These are phyloP conservation scores for Orobanche coerulescens DNA, from an alignment of 257 asterid genomes.

Conservation along the genomic window DNA sequence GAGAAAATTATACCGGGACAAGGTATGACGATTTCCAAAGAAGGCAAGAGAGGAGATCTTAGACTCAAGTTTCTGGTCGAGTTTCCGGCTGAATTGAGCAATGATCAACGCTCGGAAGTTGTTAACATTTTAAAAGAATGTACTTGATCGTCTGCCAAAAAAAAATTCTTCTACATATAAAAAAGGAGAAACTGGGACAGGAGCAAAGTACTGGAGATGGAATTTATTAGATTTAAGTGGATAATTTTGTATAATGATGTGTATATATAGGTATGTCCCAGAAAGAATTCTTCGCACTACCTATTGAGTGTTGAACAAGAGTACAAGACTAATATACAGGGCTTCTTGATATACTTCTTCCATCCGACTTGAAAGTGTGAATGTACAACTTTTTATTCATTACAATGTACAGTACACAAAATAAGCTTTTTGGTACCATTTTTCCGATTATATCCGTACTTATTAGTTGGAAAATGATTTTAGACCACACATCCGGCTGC, in stretches of 20 bases:
- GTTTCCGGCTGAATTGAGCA: slow-evolving; percentile 52
- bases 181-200: slow-evolving; percentile 8
- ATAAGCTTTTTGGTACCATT: too few relatives aligned
- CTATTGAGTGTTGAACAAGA: neutral
- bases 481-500: too few relatives aligned
- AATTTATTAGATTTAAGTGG: slow-evolving; percentile 15
- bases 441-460: too few relatives aligned
- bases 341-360: neutral
- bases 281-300: slow-evolving; percentile 11
- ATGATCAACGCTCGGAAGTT: slow-evolving; percentile 45
- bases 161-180: too few relatives aligned
- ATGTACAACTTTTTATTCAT: too few relatives aligned
- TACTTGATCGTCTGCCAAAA: slow-evolving; percentile 33
- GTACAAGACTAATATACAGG: neutral
- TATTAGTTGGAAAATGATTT: too few relatives aligned
- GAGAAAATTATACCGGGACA: slow-evolving; percentile 63
- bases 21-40: slow-evolving; percentile 67
- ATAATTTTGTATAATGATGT: slow-evolving; percentile 23
- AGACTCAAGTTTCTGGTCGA: slow-evolving; percentile 65
- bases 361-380: too few relatives aligned
- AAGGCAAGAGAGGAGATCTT: slow-evolving; percentile 62
- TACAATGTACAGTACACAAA: too few relatives aligned
- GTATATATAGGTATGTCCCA: slow-evolving; percentile 20
- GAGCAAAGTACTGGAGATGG: too few relatives aligned
- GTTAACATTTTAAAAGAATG: slow-evolving; percentile 46